Conservation (phyloP, 2,329 filamentous ascomycete species). For the Ceratocystis cubensis region DNA sequence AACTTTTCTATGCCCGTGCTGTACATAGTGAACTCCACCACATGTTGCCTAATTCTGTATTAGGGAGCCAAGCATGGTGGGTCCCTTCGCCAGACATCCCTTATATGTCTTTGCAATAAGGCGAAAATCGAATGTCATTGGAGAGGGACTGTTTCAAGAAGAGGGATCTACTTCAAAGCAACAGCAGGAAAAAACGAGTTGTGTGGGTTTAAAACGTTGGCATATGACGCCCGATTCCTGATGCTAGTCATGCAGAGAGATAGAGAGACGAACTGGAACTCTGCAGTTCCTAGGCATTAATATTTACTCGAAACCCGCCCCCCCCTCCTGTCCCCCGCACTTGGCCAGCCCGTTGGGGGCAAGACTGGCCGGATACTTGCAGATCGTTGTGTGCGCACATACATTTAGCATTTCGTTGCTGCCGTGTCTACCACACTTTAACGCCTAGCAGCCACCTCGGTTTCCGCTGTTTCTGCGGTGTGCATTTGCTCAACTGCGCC, state of each 20-base stretch:
- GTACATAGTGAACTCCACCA: too few species aligned
- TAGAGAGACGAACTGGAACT: not conserved
- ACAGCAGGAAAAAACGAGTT: not conserved
- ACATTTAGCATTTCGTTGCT: not conserved
- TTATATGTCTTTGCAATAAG: not conserved
- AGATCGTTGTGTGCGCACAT: not conserved
- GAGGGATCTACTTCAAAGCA: slow-evolving; percentile 2
- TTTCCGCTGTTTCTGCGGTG: not conserved
- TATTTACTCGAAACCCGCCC: not conserved
- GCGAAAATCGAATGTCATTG: not conserved
- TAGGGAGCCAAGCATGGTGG: not conserved
- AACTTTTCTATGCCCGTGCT: too few species aligned
- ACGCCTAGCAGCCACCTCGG: not conserved
- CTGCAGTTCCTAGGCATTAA: not conserved
- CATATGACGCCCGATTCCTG: not conserved
- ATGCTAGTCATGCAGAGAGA: not conserved
- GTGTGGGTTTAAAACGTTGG: not conserved
- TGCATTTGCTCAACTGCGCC: not conserved
- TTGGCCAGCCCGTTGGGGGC: not conserved
- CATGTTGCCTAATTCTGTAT: too few species aligned
- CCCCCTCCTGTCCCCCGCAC: not conserved
- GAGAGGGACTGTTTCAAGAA: not conserved
- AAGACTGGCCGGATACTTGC: not conserved
- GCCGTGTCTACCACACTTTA: not conserved
- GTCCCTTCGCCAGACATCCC: not conserved